Base-by-base conservation (phyloP, 331 rosid species). In the Quercus phellos region DNA sequence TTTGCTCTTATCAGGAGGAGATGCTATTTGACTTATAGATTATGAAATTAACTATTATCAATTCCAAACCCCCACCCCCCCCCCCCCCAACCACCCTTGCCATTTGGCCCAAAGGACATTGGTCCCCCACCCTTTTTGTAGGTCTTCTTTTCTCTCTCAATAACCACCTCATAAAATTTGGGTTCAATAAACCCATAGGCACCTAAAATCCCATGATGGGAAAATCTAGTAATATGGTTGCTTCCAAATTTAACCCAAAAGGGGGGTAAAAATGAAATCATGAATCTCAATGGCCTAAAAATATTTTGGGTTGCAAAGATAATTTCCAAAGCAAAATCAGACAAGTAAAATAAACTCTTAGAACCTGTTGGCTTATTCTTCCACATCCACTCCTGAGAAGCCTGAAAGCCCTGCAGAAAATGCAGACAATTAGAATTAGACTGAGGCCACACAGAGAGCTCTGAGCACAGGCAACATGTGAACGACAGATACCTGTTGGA, bases 361-460 rank as follows among this genome's bases (percentile, higher is more conserved):
- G 74, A 80, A 92, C 97, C 99, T 89, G 99, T 68, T 32, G 91
- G 93, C 75, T 88, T 90, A 81, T 87, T 88, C 88, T 94, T 89
- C 97, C 97, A 92, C 89, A 85, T 92, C 94, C 91, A 85, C 55
- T 92, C 97, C 74, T 86, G 97, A 64, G 87, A 63, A 67, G 88
- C 78, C 78, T 88, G 88, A 75, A 85, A 81, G 43, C 95, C 98
- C 93, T 90, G 89, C 63, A 79, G 72, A 26, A 79, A 72, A 81
- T 55, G 61, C 30, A 75, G 67, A 68, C 55, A 77, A 80, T 21
- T 64, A 27, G 12, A 66, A 55, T 80, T 64, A 85, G 78, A 71
- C 56, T 21, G 16, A 32, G 69, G 77, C 64, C 73, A 70, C 17
- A 35, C 27, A 74, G 61, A 50, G 4, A 51, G 43, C 56, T 34